These are phyloP conservation scores for Huiozyma naganishii DNA, from an alignment of 805 yeast genomes.

Conservation along the genomic window DNA sequence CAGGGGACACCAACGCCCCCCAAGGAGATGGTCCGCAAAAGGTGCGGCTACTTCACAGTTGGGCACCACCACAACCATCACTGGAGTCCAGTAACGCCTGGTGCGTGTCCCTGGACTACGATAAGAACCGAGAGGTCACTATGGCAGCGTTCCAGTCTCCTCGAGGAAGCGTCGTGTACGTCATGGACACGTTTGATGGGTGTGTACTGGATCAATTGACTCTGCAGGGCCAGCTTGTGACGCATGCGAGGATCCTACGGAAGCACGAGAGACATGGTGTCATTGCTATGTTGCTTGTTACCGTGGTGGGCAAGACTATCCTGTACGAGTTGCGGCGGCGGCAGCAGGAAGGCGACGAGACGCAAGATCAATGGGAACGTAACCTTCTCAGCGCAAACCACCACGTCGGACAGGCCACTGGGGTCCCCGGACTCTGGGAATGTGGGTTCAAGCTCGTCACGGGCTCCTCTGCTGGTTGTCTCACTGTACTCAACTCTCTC, in stretches of 20 bases:
- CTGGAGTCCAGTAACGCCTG: background rate
- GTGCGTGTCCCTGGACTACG: constrained; percentile 4
- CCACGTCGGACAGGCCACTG: constrained; percentile 8
- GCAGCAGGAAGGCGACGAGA: background rate
- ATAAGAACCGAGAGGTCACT: background rate
- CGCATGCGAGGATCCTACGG: constrained; percentile 11
- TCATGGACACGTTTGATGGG: constrained; percentile 2
- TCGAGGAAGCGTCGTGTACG: constrained; percentile 1
- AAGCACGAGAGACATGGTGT: constrained; percentile 5
- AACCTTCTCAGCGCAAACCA: constrained; percentile 15
- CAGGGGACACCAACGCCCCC: background rate
- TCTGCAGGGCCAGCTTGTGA: constrained; percentile 14
- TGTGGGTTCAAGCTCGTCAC: constrained; percentile 12
- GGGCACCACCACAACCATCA: background rate
- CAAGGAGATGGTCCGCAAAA: background rate
- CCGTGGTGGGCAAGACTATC: constrained; percentile 17
- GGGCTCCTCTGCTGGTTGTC: constrained; percentile 13
- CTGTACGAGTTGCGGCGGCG: constrained; percentile 12
- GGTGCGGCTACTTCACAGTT: background rate
- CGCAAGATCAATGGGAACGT: constrained; percentile 8
- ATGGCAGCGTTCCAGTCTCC: background rate
- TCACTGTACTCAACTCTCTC: constrained; percentile 13
- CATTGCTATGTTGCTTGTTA: constrained; percentile 11
- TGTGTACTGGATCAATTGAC: constrained; percentile 13
- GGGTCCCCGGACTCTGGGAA: constrained; percentile 11